phyloP scores from a whole-genome alignment of 2,329 filamentous ascomycete species.

The Xylariomycetidae sp. region DNA sequence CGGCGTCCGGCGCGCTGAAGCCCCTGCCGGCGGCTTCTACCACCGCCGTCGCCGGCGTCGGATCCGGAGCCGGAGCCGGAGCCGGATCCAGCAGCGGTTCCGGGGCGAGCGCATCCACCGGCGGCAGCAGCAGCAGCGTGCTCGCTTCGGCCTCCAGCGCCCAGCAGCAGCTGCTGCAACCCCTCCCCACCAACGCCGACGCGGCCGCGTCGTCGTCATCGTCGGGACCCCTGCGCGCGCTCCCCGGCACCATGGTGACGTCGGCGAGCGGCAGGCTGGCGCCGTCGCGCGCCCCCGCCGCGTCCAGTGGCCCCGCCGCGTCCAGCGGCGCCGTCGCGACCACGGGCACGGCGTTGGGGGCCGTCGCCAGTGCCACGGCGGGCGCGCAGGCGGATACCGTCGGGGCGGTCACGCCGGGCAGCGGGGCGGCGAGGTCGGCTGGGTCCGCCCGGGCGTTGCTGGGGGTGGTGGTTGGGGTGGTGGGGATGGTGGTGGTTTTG shows the following conservation, averaged over 20 bases:
- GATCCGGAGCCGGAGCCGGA: background rate
- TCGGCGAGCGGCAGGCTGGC: no score
- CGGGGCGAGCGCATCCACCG: no score
- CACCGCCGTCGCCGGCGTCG: background rate
- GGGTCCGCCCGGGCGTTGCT: background rate
- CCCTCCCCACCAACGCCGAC: conserved; percentile 1
- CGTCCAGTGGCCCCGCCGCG: background rate
- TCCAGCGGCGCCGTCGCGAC: background rate
- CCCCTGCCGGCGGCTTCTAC: conserved; percentile 3
- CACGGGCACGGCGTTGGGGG: background rate
- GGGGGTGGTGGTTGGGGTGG: conserved; percentile 4
- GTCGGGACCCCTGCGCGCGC: conserved; percentile 1
- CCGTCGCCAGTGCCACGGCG: background rate
- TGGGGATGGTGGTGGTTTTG: conserved; percentile 5
- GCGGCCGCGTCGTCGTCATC: conserved; percentile 3
- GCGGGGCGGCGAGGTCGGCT: conserved; percentile 1
- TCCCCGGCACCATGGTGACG: conserved; percentile 1
- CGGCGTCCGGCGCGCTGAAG: conserved; percentile 1
- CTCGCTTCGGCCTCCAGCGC: background rate
- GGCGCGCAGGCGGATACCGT: background rate
- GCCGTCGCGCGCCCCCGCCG: background rate
- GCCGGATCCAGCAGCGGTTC: background rate
- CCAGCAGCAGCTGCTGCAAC: background rate
- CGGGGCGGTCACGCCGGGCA: background rate
- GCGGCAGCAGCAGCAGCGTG: background rate